Evolutionary conservation across 805 yeast genomes (phyloP), one percentile per base, ranked within the genome.

Genomic region (Ogataea sp.): DNA sequence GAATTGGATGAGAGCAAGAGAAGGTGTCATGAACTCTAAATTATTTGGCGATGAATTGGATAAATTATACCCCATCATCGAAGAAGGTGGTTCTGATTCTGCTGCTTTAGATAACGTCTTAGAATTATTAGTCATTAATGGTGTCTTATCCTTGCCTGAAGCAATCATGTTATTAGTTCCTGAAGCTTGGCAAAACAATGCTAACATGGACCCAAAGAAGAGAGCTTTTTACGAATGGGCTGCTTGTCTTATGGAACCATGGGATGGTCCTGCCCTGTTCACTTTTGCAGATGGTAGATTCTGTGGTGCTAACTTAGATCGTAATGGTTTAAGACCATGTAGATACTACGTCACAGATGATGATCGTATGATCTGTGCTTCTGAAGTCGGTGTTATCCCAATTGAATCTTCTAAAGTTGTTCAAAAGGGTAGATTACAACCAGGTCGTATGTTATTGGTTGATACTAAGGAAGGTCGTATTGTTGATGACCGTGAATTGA

Each of bases 181-280:
- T 27, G 98, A 90, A 65, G 97, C 97, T 5, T 88, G 96, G 93
- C 97, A 90, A 64, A 83, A 84, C 58, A 93, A 89, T 63, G 62
- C 64, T 40, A 62, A 73, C 47, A 88, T 90, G 83, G 96, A 90
- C 61, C 86, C 95, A 40, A 81, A 83, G 61, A 84, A 89, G 67
- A 79, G 75, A 53, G 97, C 97, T 1, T 90, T 94, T 64, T 90
- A 90, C 67, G 97, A 93, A 62, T 90, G 97, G 97, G 97, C 97
- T 36, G 96, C 97, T 11, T 88, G 97, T 66, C 67, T 90, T 48
- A 93, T 93, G 96, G 98, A 90, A 68, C 97, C 97, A 8, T 90
- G 98, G 98, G 98, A 90, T 66, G 98, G 98, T 48, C 98, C 98
- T 16, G 97, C 97, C 27, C 68, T 93, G 50, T 85, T 90, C 69